phyloP scores from a whole-genome alignment of 345 rosid species.

The Eucalyptus paniculata region DNA sequence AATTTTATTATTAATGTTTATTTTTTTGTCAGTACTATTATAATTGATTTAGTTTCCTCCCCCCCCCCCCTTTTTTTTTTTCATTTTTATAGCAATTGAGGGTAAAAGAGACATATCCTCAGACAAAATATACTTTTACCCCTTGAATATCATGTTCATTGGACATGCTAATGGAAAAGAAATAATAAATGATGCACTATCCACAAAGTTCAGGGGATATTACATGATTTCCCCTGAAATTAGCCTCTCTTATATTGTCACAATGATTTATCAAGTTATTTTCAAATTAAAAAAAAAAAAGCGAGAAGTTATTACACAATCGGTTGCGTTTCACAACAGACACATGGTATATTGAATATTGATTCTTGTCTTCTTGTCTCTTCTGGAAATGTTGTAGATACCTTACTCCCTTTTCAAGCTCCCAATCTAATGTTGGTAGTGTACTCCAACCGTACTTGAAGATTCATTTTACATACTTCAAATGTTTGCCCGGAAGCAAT shows the following conservation, averaged over 20 bases:
- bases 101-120: neutral
- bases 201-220: neutral
- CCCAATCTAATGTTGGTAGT: neutral
- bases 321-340: neutral
- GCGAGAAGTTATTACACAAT: neutral
- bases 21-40: neutral
- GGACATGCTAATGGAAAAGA: neutral
- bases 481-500: neutral
- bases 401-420: neutral
- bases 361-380: neutral
- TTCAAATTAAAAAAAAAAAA: neutral
- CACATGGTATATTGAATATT: neutral
- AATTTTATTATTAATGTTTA: neutral
- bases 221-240: neutral
- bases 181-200: neutral
- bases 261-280: neutral
- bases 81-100: neutral
- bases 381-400: neutral
- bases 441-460: neutral
- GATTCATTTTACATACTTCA: neutral
- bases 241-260: neutral
- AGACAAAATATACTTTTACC: neutral
- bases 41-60: neutral
- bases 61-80: accelerated
- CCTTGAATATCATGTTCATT: neutral